phyloP scores from a whole-genome alignment of 768 basidiomycete genomes.

The Mycena olivaceomarginata region DNA sequence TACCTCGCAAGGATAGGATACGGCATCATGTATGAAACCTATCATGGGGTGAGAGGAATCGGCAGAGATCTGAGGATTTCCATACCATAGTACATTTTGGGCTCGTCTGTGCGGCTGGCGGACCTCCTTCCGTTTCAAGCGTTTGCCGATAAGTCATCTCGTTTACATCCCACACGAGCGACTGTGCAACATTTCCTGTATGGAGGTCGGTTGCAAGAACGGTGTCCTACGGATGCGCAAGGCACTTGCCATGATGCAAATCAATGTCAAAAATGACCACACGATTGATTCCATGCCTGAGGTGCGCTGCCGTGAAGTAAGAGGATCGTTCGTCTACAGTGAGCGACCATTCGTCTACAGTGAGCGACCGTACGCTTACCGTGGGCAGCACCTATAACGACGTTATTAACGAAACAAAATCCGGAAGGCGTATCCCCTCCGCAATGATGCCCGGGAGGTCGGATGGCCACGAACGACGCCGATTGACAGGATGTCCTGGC shows the following conservation, averaged over 20 bases:
- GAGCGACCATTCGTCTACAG: too few relatives aligned
- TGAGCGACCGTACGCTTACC: too few relatives aligned
- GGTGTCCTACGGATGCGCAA: neutral
- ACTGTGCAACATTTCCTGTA: slow-evolving; percentile 95
- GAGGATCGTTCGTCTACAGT: neutral
- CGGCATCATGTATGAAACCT: slow-evolving; percentile 91
- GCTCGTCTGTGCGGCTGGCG: slow-evolving; percentile 58
- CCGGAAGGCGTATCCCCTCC: slow-evolving; percentile 93
- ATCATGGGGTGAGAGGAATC: neutral
- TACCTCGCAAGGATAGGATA: slow-evolving; percentile 95
- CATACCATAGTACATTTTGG: slow-evolving; percentile 83
- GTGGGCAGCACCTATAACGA: slow-evolving; percentile 92
- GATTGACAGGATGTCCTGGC: too few relatives aligned
- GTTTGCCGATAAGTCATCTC: slow-evolving; percentile 87
- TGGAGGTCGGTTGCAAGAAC: neutral
- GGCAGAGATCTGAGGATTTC: neutral
- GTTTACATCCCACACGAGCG: slow-evolving; percentile 94
- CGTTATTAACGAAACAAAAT: slow-evolving; percentile 98
- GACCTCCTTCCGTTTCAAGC: slow-evolving; percentile 71
- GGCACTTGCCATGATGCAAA: slow-evolving; percentile 82
- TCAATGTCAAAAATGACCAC: slow-evolving; percentile 95
- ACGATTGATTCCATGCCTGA: slow-evolving; percentile 85
- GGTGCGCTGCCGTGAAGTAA: slow-evolving; percentile 75
- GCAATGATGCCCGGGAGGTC: slow-evolving; percentile 98
- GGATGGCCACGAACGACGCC: too few relatives aligned